phyloP scores from a whole-genome alignment of 2,329 filamentous ascomycete genomes.

The Ophiostoma piceae region DNA sequence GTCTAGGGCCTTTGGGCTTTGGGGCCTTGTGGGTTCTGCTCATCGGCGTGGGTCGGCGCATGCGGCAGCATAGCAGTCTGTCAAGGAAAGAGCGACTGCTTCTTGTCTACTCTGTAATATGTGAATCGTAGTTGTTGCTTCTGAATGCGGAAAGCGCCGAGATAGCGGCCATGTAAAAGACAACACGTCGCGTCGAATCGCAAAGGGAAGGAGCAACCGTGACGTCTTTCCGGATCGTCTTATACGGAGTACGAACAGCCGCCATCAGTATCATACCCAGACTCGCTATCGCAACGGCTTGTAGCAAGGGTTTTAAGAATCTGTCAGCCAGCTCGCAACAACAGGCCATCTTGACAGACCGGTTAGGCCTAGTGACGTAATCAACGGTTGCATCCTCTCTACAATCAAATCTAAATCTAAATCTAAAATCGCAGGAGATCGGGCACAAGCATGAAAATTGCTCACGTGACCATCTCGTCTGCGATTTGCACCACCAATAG shows the following conservation, averaged over 20 bases:
- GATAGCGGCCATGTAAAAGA: background rate
- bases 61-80: background rate
- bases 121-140: background rate
- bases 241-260: background rate
- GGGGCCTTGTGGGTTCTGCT: background rate
- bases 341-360: background rate
- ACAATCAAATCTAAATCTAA: background rate
- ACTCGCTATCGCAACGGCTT: background rate
- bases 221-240: background rate
- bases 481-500: background rate
- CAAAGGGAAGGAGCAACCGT: background rate
- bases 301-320: background rate
- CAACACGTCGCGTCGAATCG: background rate
- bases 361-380: background rate
- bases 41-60: slow-evolving; percentile 8
- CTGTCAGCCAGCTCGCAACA: background rate
- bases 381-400: background rate
- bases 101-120: background rate
- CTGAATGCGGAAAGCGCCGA: background rate
- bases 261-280: background rate
- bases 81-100: background rate
- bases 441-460: background rate
- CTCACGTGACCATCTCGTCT: slow-evolving; percentile 15
- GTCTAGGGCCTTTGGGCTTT: background rate
- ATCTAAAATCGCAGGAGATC: background rate